Base-by-base conservation (phyloP, 139 green algal species). In the Coccomyxa sp. region DNA sequence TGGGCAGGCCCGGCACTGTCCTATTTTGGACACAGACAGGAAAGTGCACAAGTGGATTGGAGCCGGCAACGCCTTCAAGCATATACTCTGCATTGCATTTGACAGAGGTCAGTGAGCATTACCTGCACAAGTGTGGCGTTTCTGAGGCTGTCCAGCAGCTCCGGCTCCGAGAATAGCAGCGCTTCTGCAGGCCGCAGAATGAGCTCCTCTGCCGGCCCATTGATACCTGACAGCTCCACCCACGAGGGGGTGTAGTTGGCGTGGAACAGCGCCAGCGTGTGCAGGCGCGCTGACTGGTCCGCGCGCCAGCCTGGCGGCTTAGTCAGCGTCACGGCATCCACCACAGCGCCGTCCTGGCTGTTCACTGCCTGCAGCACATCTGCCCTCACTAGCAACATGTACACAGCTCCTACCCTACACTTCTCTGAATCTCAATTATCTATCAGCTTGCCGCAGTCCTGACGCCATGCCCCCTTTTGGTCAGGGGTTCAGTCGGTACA, bases 291-390 rank as follows among this genome's bases (percentile, higher is more conserved):
- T 29, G 27, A 14, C 64, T 34, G 64, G 64, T 74, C 71, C 2
- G 76, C 37, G 16, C 55, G 29, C 76, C 76, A 80, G 38, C 29
- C 38, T 24, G 37, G 12, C 10, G 76, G 76, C 58, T 80, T 80
- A 8, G 58, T 74, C 55, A 80, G 1, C 35, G 76, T 80, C 36
- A 40, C 39, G 14, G 70, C 36, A 39, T 80, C 76, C 38, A 74
- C 38, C 24, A 80, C 35, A 24, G 22, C 64, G 37, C 76, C 76
- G n/a, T 74, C 58, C 58, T 41, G 10, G 38, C 55, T 64, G 73
- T 77, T 68, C 16, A 77, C 39, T n/a, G 75, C 75, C 75, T 79
- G 75, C 33, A n/a, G n/a, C n/a, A n/a, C n/a, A n/a, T n/a, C n/a
- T n/a, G n/a, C n/a, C n/a, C n/a, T n/a, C n/a, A n/a, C n/a, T n/a